phyloP scores from a whole-genome alignment of 805 yeast genomes.

The Lachancea nothofagi region DNA sequence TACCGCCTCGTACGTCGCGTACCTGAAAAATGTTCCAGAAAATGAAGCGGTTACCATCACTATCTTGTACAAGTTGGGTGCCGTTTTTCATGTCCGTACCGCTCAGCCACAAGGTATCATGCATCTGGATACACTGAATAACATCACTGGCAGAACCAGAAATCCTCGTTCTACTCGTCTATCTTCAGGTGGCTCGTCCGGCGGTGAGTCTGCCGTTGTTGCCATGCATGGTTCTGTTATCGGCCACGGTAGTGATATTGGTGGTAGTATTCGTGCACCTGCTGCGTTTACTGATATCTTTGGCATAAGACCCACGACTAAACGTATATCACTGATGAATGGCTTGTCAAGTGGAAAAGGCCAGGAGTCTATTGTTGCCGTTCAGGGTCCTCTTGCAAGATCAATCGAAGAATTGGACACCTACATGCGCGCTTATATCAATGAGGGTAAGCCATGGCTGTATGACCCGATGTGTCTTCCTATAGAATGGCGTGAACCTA shows the following conservation, averaged over 20 bases:
- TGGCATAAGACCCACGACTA: slow-evolving; percentile 60
- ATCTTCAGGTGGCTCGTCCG: slow-evolving; percentile 68
- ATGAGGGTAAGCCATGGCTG: slow-evolving; percentile 61
- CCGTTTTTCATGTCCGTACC: slow-evolving; percentile 59
- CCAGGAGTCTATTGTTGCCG: slow-evolving; percentile 60
- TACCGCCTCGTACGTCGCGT: slow-evolving; percentile 54
- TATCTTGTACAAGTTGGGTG: slow-evolving; percentile 47
- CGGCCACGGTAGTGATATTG: slow-evolving; percentile 68
- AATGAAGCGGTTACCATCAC: slow-evolving; percentile 45
- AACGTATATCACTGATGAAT: slow-evolving; percentile 41
- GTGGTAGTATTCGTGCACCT: slow-evolving; percentile 65
- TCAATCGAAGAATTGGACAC: slow-evolving; percentile 60
- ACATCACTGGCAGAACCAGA: slow-evolving; percentile 53
- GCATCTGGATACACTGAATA: slow-evolving; percentile 61
- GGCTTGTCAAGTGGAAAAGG: slow-evolving; percentile 55
- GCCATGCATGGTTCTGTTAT: slow-evolving; percentile 54
- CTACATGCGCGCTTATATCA: slow-evolving; percentile 58
- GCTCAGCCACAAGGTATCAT: slow-evolving; percentile 64
- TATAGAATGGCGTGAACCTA: slow-evolving; percentile 36
- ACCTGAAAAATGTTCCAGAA: slow-evolving; percentile 42
- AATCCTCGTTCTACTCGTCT: slow-evolving; percentile 53
- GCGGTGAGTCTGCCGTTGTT: slow-evolving; percentile 65
- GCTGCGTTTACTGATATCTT: slow-evolving; percentile 58
- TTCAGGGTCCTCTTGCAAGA: slow-evolving; percentile 64
- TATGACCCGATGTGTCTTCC: slow-evolving; percentile 35